phyloP scores from a whole-genome alignment of 768 basidiomycete species.

The Mycena vulgaris region DNA sequence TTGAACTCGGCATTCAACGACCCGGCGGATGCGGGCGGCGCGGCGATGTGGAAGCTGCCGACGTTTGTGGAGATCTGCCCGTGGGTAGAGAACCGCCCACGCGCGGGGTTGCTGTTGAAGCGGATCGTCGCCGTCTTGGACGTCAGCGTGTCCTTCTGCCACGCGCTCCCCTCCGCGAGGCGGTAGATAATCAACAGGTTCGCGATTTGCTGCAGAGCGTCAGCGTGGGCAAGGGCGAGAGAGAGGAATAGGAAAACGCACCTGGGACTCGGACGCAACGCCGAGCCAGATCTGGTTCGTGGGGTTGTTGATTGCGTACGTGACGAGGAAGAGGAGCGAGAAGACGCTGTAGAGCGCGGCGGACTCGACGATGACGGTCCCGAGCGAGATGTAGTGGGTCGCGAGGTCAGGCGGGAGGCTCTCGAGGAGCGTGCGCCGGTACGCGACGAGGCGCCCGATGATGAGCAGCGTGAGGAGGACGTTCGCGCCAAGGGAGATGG shows the following conservation, averaged over 20 bases:
- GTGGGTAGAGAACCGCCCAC: too few relatives aligned
- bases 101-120: conserved; percentile 10
- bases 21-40: conserved; percentile 8
- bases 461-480: conserved; percentile 60
- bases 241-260: conserved; percentile 23
- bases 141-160: conserved; percentile 48
- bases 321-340: conserved; percentile 57
- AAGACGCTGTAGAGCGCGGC: conserved; percentile 61
- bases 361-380: conserved; percentile 59
- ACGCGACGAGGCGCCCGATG: conserved; percentile 50
- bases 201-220: conserved; percentile 48
- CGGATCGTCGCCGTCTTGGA: conserved; percentile 33
- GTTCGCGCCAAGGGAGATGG: conserved; percentile 58
- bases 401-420: conserved; percentile 53
- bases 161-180: conserved; percentile 58
- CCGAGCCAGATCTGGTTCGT: conserved; percentile 57
- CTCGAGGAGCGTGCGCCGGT: conserved; percentile 48
- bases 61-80: conserved; percentile 14
- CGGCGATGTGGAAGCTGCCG: conserved; percentile 29
- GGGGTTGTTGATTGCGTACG: conserved; percentile 58
- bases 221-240: not conserved
- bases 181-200: conserved; percentile 60
- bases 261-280: conserved; percentile 54
- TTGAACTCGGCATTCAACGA: conserved; percentile 3
- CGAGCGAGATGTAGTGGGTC: conserved; percentile 54